Conservation (phyloP, 225 moss, liverwort and hornwort species). For the Straminergon stramineum region DNA sequence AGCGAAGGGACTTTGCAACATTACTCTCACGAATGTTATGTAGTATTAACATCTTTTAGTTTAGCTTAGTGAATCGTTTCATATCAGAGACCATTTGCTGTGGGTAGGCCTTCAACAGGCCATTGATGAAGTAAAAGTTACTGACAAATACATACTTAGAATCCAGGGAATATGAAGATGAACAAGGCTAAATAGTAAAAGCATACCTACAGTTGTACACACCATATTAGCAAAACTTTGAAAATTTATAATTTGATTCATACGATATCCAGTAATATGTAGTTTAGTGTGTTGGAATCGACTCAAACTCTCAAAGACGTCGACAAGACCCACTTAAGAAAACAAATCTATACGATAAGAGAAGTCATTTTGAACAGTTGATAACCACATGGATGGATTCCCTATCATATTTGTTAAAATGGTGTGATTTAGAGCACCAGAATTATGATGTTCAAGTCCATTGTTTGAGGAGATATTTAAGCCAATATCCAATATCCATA, state of each 20-base stretch:
- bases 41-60: neutral
- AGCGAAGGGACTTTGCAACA: neutral
- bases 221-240: neutral
- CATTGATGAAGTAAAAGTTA: neutral
- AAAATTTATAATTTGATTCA: neutral
- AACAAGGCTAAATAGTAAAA: no score
- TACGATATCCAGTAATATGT: neutral
- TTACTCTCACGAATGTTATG: neutral
- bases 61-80: neutral
- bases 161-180: no score
- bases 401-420: neutral
- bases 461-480: neutral
- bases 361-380: neutral
- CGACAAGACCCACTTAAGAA: neutral
- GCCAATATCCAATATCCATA: neutral
- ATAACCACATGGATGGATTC: neutral
- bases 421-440: neutral
- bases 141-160: neutral
- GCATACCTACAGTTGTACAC: neutral
- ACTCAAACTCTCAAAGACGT: neutral
- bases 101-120: neutral
- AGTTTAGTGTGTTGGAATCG: neutral
- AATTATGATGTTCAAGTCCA: neutral
- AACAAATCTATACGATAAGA: neutral
- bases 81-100: neutral